These are phyloP conservation scores for Hemileccinum rubropunctum DNA, from an alignment of 768 basidiomycete species.

Conservation along the genomic window DNA sequence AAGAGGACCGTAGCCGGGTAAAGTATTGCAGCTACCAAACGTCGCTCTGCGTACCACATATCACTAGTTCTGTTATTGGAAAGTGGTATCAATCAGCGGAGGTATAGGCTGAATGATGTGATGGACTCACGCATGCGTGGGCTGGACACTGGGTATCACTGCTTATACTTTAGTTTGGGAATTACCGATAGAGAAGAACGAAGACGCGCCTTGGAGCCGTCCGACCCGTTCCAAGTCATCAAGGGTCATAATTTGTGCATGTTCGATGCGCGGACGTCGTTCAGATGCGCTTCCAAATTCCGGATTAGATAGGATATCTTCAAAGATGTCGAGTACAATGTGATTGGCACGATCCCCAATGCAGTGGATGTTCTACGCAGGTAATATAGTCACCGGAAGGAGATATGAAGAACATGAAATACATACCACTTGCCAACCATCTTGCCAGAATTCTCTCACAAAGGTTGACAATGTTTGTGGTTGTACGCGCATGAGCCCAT, in stretches of 20 bases:
- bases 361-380: slow-evolving; percentile 75
- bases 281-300: slow-evolving; percentile 27
- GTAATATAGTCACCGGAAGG: background rate
- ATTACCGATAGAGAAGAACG: background rate
- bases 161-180: background rate
- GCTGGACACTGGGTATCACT: slow-evolving; percentile 93
- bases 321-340: slow-evolving; percentile 79
- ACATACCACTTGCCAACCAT: slow-evolving; percentile 83
- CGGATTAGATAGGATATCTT: slow-evolving; percentile 46
- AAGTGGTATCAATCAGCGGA: background rate
- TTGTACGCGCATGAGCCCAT: slow-evolving; percentile 64
- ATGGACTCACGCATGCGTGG: slow-evolving; percentile 76
- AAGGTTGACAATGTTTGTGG: slow-evolving; percentile 52
- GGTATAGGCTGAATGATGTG: no score
- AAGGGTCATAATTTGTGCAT: slow-evolving; percentile 82
- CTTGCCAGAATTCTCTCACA: slow-evolving; percentile 62
- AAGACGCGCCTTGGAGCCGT: slow-evolving; percentile 62
- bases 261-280: slow-evolving; percentile 83
- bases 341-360: slow-evolving; percentile 89
- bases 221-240: slow-evolving; percentile 71
- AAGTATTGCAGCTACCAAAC: slow-evolving; percentile 49
- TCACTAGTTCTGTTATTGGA: slow-evolving; percentile 64
- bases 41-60: slow-evolving; percentile 88
- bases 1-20: background rate
- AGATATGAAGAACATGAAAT: background rate